Evolutionary conservation across 345 rosid species (phyloP), one percentile per base, ranked within the genome.

Genomic region (Hibiscus tridactylites): DNA sequence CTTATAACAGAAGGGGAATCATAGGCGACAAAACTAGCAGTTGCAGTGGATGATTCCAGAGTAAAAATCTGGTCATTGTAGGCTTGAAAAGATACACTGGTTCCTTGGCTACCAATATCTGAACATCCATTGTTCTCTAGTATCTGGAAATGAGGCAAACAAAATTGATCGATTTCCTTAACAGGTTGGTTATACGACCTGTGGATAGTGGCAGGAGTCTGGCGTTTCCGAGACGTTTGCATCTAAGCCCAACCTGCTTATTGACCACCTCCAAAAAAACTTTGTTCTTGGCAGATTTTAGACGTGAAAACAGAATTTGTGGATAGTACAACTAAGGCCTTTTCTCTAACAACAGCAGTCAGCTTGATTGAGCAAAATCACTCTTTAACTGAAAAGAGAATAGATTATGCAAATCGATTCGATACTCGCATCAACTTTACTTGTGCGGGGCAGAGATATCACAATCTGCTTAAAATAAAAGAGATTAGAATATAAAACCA

Each of bases 1-100:
- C 96, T 90, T 29, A 81, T 84, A 65, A 78, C 85, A 50, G 90
- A 79, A 60, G 94, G 96, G 29, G 97, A 90, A 77, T 90, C 96
- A 62, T 80, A 83, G 3, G 73, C 76, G 71, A 77, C 65, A 53
- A 77, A 83, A 52, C 57, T 52, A 21, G 57, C 19, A 47, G 81
- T 79, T n/a, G 88, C 81, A 1, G 91, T 67, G 54, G 97, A 90
- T 60, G 98, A 91, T 53, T 94, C 97, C 31, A 94, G 87, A 47
- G 98, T 94, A 70, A 83, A 83, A 79, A 80, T 86, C 65, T 81
- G 87, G 69, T 83, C 95, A 72, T 84, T 79, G 82, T 71, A 71
- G 31, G 79, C 65, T 29, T 84, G 84, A 66, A 82, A 84, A 72
- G 90, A 83, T 19, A 81, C 24, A 47, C 72, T 76, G 61, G 84